phyloP scores from a whole-genome alignment of 2,329 filamentous ascomycete genomes.

The Beauveria brongniartii region DNA sequence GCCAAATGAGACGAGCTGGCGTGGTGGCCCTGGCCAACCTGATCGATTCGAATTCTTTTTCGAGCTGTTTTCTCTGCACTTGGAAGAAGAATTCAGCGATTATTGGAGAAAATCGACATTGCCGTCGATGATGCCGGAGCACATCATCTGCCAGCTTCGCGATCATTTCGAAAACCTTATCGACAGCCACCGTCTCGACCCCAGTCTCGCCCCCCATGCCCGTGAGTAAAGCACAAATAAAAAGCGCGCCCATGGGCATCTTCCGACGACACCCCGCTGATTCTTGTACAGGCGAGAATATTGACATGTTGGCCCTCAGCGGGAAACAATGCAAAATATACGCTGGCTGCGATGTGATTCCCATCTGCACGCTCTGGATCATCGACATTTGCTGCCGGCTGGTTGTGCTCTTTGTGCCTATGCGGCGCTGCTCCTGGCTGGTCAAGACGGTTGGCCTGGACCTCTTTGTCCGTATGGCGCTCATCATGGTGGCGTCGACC shows the following conservation, averaged over 20 bases:
- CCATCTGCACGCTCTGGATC: constrained; percentile 15
- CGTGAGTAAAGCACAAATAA: constrained; percentile 15
- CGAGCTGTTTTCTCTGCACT: constrained; percentile 19
- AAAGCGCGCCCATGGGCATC: no score
- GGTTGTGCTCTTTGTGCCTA: constrained; percentile 13
- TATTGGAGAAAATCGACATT: constrained; percentile 6
- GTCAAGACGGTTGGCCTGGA: background rate
- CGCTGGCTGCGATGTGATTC: constrained; percentile 15
- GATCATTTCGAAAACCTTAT: constrained; percentile 21
- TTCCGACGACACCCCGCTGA: no score
- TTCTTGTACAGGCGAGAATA: constrained; percentile 17
- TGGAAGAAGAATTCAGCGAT: constrained; percentile 17
- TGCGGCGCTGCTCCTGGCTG: constrained; percentile 16
- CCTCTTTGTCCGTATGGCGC: background rate
- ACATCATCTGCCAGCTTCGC: constrained; percentile 20
- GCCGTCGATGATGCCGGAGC: constrained; percentile 17
- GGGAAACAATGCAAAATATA: constrained; percentile 17
- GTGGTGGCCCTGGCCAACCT: background rate
- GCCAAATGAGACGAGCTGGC: background rate
- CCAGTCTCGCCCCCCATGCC: constrained; percentile 15
- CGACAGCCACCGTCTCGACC: constrained; percentile 16
- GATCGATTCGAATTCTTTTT: constrained; percentile 18
- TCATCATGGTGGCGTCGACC: constrained; percentile 11
- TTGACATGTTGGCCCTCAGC: constrained; percentile 17
- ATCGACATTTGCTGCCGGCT: constrained; percentile 11